Evolutionary conservation across 441 rosid species (phyloP).

Genomic region (Adansonia gregorii): DNA sequence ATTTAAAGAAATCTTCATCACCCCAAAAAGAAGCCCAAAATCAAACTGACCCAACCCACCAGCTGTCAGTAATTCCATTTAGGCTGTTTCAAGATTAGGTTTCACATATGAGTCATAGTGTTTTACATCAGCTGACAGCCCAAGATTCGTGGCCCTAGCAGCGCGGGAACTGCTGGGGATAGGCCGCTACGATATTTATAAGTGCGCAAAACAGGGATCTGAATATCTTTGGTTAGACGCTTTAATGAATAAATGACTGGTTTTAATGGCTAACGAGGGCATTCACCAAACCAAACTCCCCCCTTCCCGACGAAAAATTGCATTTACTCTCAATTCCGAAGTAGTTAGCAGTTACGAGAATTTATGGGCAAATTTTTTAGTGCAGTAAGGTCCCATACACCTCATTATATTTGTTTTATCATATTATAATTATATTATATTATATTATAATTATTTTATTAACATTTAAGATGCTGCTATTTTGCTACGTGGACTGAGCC

Average conservation of each 20-base stretch:
- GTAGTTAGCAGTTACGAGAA: constrained; percentile 40
- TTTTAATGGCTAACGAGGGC: constrained; percentile 26
- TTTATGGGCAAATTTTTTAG: background rate
- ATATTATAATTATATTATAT: too few species aligned
- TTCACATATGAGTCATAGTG: background rate
- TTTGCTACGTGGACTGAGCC: background rate
- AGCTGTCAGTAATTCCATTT: background rate
- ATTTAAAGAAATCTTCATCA: background rate
- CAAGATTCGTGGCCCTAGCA: background rate
- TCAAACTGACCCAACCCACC: background rate
- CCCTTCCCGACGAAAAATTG: constrained; percentile 28
- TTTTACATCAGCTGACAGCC: background rate
- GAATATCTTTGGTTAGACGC: background rate
- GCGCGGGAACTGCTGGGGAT: background rate
- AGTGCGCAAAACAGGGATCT: background rate
- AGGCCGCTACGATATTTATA: background rate
- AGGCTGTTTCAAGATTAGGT: background rate
- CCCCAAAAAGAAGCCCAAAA: background rate
- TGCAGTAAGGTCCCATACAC: constrained; percentile 2
- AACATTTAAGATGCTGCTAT: too few species aligned
- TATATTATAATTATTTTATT: too few species aligned
- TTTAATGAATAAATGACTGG: constrained; percentile 21
- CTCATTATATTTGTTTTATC: background rate
- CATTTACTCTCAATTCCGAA: constrained; percentile 45
- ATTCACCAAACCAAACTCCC: constrained; percentile 13